phyloP scores from a whole-genome alignment of 1,284 basidiomycete genomes.

The Ustilago shanxiensis region DNA sequence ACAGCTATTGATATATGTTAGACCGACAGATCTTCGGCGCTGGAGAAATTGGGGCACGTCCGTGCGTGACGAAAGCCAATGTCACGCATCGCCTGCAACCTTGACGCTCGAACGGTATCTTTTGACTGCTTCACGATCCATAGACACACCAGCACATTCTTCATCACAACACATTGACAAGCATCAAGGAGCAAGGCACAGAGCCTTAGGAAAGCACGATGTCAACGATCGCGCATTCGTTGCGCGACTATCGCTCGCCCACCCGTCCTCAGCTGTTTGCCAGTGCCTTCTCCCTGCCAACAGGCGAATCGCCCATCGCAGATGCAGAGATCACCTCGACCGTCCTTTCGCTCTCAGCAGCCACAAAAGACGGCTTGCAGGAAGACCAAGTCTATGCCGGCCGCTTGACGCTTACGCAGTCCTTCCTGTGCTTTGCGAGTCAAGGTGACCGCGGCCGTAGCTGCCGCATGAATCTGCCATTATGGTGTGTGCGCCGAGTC shows the following conservation, averaged over 20 bases:
- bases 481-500: slow-evolving; percentile 93
- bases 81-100: neutral
- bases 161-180: neutral
- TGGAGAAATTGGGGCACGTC: neutral
- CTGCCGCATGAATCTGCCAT: slow-evolving; percentile 89
- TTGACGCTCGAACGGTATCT: neutral
- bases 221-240: slow-evolving; percentile 69
- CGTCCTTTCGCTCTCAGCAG: slow-evolving; percentile 63
- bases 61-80: neutral
- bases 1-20: neutral
- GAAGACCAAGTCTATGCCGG: slow-evolving; percentile 73
- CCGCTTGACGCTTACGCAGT: slow-evolving; percentile 87
- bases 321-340: slow-evolving; percentile 67
- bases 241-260: slow-evolving; percentile 68
- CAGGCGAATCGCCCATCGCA: slow-evolving; percentile 51
- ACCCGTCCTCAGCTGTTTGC: slow-evolving; percentile 64
- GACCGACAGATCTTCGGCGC: neutral
- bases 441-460: slow-evolving; percentile 85
- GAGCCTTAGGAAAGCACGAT: slow-evolving; percentile 27
- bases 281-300: slow-evolving; percentile 62
- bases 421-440: slow-evolving; percentile 91
- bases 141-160: no score
- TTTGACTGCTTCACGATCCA: no score
- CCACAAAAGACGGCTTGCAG: slow-evolving; percentile 49
- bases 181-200: no score